phyloP scores from a whole-genome alignment of 345 rosid species.

The Isatis tinctoria region DNA sequence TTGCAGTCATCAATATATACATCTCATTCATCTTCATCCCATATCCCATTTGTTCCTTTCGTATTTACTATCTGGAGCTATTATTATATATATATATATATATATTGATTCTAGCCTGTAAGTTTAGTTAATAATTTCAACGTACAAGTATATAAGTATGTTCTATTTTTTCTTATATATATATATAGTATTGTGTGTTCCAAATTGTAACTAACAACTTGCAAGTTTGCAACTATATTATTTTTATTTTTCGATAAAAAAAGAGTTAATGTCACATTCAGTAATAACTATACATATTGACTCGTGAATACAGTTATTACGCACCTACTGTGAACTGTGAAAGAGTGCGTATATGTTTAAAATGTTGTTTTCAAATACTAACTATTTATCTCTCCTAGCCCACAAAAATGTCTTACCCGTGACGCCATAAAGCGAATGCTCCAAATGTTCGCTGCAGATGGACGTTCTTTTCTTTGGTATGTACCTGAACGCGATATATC shows the following conservation, averaged over 20 bases:
- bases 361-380: not conserved
- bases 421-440: conserved; percentile 25
- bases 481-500: not conserved
- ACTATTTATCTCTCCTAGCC: conserved; percentile 5
- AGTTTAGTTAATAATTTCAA: not conserved
- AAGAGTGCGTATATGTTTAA: not conserved
- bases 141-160: not conserved
- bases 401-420: conserved; percentile 12
- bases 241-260: too few relatives aligned
- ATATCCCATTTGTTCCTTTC: not conserved
- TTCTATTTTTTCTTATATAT: too few relatives aligned
- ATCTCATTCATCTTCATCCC: not conserved
- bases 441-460: conserved; percentile 11
- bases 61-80: not conserved
- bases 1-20: not conserved
- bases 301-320: conserved; percentile 15
- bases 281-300: not conserved
- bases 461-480: not conserved
- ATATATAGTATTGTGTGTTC: too few relatives aligned
- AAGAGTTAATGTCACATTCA: conserved; percentile 1
- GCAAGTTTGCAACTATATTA: not conserved
- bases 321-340: conserved; percentile 8
- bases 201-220: not conserved
- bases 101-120: not conserved
- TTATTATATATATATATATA: too few relatives aligned